Conservation (phyloP, 192 early-diverging fungal species). For the Jimgerdemannia lactiflua region DNA sequence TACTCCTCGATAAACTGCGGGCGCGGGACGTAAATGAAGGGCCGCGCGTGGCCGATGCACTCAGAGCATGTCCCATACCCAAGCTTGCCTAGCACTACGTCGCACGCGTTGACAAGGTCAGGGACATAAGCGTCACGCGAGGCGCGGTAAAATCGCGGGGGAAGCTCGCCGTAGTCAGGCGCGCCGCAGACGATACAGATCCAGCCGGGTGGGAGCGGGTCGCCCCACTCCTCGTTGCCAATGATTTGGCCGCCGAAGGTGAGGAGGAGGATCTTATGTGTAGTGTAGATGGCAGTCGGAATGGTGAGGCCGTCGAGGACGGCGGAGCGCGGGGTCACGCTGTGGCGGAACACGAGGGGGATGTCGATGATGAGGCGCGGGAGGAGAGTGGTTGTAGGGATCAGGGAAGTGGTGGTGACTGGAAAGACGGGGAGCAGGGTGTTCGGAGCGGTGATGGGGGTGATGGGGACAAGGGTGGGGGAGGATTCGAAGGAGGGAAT, state of each 20-base stretch:
- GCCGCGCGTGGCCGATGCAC: constrained; percentile 53
- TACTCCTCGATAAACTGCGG: constrained; percentile 61
- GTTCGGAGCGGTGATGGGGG: constrained; percentile 3
- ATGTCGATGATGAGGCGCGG: constrained; percentile 48
- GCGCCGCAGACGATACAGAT: constrained; percentile 58
- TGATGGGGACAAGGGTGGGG: constrained; percentile 15
- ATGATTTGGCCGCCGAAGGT: constrained; percentile 54
- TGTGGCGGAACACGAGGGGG: constrained; percentile 53
- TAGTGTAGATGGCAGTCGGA: constrained; percentile 34
- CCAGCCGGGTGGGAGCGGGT: constrained; percentile 50
- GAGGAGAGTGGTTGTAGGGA: background rate
- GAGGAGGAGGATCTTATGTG: constrained; percentile 48
- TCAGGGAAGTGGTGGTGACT: background rate
- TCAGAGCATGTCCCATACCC: constrained; percentile 65
- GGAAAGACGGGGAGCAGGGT: background rate
- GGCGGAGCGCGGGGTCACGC: constrained; percentile 33
- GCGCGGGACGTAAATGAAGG: constrained; percentile 57
- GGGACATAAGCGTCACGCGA: constrained; percentile 57
- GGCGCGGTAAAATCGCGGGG: constrained; percentile 44
- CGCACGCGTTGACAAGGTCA: constrained; percentile 54
- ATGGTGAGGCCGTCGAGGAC: constrained; percentile 43
- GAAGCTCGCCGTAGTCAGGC: constrained; percentile 40
- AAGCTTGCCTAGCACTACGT: constrained; percentile 60
- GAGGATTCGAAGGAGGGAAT: constrained; percentile 53
- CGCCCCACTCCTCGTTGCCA: constrained; percentile 41